Base-by-base conservation (phyloP, 2,329 filamentous ascomycete genomes). In the Aspergillus glaucus region DNA sequence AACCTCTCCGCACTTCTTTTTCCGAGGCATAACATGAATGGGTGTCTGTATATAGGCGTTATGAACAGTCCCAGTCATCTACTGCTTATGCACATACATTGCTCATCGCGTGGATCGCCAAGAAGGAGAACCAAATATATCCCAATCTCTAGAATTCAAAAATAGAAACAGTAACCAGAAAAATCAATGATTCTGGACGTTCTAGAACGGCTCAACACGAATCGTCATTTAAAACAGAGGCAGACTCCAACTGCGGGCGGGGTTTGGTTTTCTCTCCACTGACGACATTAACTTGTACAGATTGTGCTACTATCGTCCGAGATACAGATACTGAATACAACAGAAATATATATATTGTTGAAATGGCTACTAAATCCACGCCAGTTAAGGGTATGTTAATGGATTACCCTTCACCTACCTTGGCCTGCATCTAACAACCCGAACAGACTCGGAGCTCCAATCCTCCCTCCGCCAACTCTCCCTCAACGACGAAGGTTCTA, bases 401-500 rank as follows among this genome's bases (percentile, higher is more conserved):
- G 15, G 10, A 19, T 22, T 7, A 4, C 9, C 36, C 17, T 22
- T 6, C 2, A 22, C 6, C 8, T 15, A 22, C 4, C 10, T 12
- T 15, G 9, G 3, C 2, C 2, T 8, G 7, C 10, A n/a, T 12
- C 10, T 5, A 22, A 4, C 5, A 21, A 9, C 3, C 34, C 42
- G 52, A 54, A 50, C 52, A 50, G 49, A 50, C 37, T 53, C 56
- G 9, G 63, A 65, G 50, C 62, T 67, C 44, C 55, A 66, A 50
- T 63, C 62, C n/a, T 58, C 60, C 34, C 59, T 67, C 36, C 58
- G 58, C 48, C 49, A 58, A 45, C 62, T 67, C 12, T 55, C 59
- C 45, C 62, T 69, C 52, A 57, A 57, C 45, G 55, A 56, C 47
- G 62, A 62, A 44, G 61, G 56, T 24, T 61, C 61, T 26, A 52